These are phyloP conservation scores for Fonsecaea pugnacius DNA, from an alignment of 2,329 filamentous ascomycete genomes.

Conservation along the genomic window DNA sequence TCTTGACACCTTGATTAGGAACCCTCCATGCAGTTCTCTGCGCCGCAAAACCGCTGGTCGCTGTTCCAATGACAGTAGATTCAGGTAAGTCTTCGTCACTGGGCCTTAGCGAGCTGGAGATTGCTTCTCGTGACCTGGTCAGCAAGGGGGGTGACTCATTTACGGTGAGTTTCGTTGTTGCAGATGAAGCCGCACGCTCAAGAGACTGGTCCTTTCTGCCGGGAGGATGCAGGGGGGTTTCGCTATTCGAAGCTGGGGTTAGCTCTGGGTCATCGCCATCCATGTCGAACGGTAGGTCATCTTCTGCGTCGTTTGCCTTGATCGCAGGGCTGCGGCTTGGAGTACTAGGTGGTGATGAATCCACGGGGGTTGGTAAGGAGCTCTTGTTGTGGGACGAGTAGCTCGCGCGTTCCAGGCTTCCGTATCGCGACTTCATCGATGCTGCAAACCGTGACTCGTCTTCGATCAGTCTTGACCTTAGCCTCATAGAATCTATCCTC, in stretches of 20 bases:
- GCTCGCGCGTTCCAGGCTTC: constrained; percentile 66
- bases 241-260: constrained; percentile 15
- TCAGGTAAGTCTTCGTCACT: neutral
- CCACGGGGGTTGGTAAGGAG: constrained; percentile 10
- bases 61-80: neutral
- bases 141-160: constrained; percentile 2
- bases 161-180: constrained; percentile 1
- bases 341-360: constrained; percentile 26
- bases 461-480: constrained; percentile 66
- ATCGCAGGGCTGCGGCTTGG: constrained; percentile 58
- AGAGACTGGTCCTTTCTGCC: neutral
- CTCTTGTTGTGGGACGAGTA: constrained; percentile 24
- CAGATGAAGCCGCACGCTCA: neutral
- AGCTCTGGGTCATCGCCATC: constrained; percentile 67
- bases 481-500: constrained; percentile 76
- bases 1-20: constrained; percentile 61
- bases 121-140: constrained; percentile 1
- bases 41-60: constrained; percentile 30
- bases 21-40: constrained; percentile 58
- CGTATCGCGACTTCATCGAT: constrained; percentile 64
- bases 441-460: constrained; percentile 66
- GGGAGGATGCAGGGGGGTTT: neutral
- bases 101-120: constrained; percentile 4
- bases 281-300: constrained; percentile 92
- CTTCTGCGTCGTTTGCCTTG: constrained; percentile 65